Conservation (phyloP, 2,329 filamentous ascomycete species). For the Epicoccum nigrum region DNA sequence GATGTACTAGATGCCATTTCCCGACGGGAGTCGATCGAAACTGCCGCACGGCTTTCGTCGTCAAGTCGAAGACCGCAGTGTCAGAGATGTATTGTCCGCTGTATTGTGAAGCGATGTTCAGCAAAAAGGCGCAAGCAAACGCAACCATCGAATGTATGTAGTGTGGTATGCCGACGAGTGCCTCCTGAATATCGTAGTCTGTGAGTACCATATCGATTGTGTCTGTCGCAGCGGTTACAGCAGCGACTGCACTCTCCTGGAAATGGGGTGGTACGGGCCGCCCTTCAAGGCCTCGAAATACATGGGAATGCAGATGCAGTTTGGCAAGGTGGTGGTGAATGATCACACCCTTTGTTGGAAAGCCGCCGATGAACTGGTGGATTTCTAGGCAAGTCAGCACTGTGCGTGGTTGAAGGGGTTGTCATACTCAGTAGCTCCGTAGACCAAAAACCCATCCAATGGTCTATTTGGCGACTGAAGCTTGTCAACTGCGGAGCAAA, state of each 20-base stretch:
- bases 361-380: conserved; percentile 56
- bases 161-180: conserved; percentile 55
- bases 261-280: conserved; percentile 57
- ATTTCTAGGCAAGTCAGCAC: conserved; percentile 42
- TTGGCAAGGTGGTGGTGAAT: conserved; percentile 62
- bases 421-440: conserved; percentile 51
- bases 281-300: conserved; percentile 56
- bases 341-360: conserved; percentile 58
- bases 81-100: conserved; percentile 49
- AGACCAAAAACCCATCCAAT: conserved; percentile 59
- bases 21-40: conserved; percentile 53
- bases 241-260: conserved; percentile 54
- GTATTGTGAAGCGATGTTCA: conserved; percentile 56
- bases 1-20: conserved; percentile 54
- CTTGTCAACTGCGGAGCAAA: conserved; percentile 59
- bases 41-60: conserved; percentile 47
- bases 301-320: conserved; percentile 59
- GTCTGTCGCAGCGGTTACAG: conserved; percentile 54
- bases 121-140: conserved; percentile 60
- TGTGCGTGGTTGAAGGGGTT: conserved; percentile 3
- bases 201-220: conserved; percentile 55
- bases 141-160: conserved; percentile 61
- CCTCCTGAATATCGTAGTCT: conserved; percentile 52
- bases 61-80: conserved; percentile 47
- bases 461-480: conserved; percentile 52